These are phyloP conservation scores for Hymenoscyphus infarciens DNA, from an alignment of 2,329 filamentous ascomycete genomes.

Conservation along the genomic window DNA sequence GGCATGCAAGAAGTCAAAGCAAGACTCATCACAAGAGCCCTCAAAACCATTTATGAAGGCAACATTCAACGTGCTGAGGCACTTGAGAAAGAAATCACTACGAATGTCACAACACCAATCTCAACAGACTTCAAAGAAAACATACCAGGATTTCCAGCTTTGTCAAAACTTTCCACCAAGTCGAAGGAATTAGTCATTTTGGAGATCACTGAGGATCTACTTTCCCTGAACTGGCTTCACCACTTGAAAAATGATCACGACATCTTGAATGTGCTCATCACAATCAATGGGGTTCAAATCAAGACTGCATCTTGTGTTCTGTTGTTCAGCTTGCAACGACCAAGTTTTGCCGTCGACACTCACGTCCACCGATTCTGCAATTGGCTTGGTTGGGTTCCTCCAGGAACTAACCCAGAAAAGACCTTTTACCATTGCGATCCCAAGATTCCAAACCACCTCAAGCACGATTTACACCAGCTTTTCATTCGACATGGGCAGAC, in stretches of 20 bases:
- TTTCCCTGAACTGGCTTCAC: constrained; percentile 53
- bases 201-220: constrained; percentile 53
- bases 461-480: constrained; percentile 53
- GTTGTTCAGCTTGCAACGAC: constrained; percentile 51
- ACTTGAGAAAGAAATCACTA: constrained; percentile 43
- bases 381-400: constrained; percentile 55
- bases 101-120: constrained; percentile 39
- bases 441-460: constrained; percentile 48
- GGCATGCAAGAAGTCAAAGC: too few relatives aligned
- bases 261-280: constrained; percentile 48
- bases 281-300: constrained; percentile 51
- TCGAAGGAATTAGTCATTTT: constrained; percentile 56
- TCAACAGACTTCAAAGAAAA: background rate
- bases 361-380: constrained; percentile 51
- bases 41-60: constrained; percentile 52
- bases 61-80: constrained; percentile 54
- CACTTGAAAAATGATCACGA: constrained; percentile 41
- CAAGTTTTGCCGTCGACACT: constrained; percentile 55
- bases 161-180: constrained; percentile 39
- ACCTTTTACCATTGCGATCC: constrained; percentile 53
- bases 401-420: constrained; percentile 41
- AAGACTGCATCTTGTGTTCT: constrained; percentile 56
- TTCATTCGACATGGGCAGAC: constrained; percentile 51
- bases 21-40: too few relatives aligned
- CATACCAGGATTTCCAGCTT: constrained; percentile 37